Conservation (phyloP, 2,329 filamentous ascomycete genomes). For the Spiromastix sp. region DNA sequence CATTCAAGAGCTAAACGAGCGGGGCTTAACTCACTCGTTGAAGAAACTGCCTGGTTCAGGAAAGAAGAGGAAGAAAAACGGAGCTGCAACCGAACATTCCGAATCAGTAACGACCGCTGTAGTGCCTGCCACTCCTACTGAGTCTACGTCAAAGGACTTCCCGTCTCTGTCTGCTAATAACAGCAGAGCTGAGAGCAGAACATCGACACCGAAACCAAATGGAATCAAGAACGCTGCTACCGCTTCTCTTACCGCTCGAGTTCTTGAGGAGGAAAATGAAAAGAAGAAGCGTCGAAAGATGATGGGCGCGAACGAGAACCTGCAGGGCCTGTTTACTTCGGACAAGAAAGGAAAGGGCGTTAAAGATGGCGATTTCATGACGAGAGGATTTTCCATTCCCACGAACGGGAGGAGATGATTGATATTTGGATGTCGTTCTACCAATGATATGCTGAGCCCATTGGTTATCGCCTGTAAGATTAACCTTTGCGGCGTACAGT, state of each 20-base stretch:
- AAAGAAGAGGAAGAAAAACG: constrained; percentile 64
- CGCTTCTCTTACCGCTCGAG: constrained; percentile 73
- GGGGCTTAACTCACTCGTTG: constrained; percentile 71
- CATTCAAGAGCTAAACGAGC: constrained; percentile 56
- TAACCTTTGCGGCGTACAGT: too few relatives aligned
- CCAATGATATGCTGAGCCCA: too few relatives aligned
- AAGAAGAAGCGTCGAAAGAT: constrained; percentile 68
- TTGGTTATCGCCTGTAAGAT: too few relatives aligned
- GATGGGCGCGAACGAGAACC: constrained; percentile 48
- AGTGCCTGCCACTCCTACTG: background rate
- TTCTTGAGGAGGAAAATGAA: constrained; percentile 77
- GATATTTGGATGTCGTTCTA: background rate
- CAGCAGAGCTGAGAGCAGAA: constrained; percentile 16
- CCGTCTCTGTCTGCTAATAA: constrained; percentile 15
- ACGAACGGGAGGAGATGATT: constrained; percentile 26
- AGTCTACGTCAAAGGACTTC: constrained; percentile 1
- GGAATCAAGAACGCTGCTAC: constrained; percentile 85
- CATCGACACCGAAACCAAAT: constrained; percentile 28
- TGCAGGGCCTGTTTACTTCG: constrained; percentile 45
- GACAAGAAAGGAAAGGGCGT: constrained; percentile 29
- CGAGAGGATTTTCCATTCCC: constrained; percentile 45
- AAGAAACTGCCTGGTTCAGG: constrained; percentile 60
- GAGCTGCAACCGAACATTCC: constrained; percentile 32
- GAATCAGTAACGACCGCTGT: constrained; percentile 13
- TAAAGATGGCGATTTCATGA: constrained; percentile 48